A percentile compares a stretch with the other conserved stretches of the same genome.
phyloP scores from a whole-genome alignment of 139 green algal species.

The Choricystis sp. region DNA sequence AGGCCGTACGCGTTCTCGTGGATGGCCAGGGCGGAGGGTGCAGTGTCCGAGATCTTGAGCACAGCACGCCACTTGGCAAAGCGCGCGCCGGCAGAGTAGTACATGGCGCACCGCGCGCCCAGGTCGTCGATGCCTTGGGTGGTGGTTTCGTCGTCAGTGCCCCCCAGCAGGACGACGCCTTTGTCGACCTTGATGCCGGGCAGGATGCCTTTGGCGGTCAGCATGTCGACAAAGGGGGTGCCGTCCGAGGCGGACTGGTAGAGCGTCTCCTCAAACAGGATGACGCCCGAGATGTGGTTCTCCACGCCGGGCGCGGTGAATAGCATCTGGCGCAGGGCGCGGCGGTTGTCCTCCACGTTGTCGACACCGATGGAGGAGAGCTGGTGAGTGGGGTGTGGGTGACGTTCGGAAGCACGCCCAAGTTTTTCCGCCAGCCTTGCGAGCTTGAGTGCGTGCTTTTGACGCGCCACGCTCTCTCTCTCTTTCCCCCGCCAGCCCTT shows the following conservation, averaged over 20 bases:
- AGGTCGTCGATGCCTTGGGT: constrained; percentile 65
- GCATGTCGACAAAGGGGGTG: constrained; percentile 45
- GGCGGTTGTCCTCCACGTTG: constrained; percentile 31
- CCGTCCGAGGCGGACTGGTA: constrained; percentile 42
- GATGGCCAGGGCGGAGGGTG: constrained; percentile 43
- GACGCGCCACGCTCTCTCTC: too few species aligned
- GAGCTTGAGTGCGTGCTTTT: too few species aligned
- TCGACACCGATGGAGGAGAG: constrained; percentile 27
- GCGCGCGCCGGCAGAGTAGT: constrained; percentile 47
- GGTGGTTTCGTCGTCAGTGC: constrained; percentile 35
- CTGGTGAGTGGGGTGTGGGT: too few species aligned
- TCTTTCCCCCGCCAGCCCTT: too few species aligned
- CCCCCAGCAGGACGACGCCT: constrained; percentile 38
- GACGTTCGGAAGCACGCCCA: too few species aligned
- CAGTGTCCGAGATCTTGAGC: constrained; percentile 49
- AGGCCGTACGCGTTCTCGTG: constrained; percentile 79
- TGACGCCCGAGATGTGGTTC: constrained; percentile 56
- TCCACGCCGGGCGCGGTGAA: constrained; percentile 33
- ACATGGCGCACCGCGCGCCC: constrained; percentile 27
- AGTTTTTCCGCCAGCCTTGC: too few species aligned
- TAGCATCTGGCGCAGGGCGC: constrained; percentile 34
- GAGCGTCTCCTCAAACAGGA: constrained; percentile 92
- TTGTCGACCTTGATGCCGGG: constrained; percentile 38
- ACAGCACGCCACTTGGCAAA: constrained; percentile 90
- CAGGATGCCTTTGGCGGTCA: constrained; percentile 37